Conservation (phyloP, 1,139 yeast species). For the Magnusiomyces magnusii region DNA sequence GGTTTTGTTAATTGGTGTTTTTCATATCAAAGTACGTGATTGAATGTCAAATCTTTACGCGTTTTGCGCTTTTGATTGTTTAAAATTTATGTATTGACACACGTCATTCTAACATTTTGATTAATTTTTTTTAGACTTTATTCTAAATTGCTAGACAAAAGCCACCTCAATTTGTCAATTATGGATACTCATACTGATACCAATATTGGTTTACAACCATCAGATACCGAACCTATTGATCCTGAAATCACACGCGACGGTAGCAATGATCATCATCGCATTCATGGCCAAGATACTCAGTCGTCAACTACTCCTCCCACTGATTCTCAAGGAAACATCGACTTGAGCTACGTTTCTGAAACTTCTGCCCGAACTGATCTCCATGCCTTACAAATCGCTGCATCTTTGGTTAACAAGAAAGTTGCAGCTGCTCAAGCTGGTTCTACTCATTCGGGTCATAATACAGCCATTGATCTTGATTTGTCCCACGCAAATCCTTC, state of each 20-base stretch:
- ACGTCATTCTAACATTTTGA: neutral
- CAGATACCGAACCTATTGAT: constrained; percentile 22
- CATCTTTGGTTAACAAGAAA: constrained; percentile 1
- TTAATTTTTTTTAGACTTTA: too few relatives aligned
- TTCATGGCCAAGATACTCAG: neutral
- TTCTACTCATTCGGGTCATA: neutral
- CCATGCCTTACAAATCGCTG: constrained; percentile 15
- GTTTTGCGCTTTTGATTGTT: too few relatives aligned
- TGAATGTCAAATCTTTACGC: too few relatives aligned
- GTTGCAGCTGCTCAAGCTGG: constrained; percentile 1
- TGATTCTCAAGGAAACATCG: neutral
- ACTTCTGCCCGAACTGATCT: constrained; percentile 12
- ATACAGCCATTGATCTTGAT: neutral
- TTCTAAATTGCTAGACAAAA: neutral
- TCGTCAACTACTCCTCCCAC: neutral
- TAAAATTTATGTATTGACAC: too few relatives aligned
- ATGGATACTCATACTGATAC: neutral
- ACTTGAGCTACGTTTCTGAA: neutral
- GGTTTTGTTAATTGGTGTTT: too few relatives aligned
- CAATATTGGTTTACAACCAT: neutral
- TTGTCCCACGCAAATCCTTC: neutral
- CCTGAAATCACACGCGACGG: constrained; percentile 31
- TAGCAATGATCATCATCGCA: constrained; percentile 1
- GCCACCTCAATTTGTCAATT: too few relatives aligned
- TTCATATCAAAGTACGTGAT: too few relatives aligned